Base-by-base conservation (phyloP, 257 asterid species). In the Linderniella brevidens region DNA sequence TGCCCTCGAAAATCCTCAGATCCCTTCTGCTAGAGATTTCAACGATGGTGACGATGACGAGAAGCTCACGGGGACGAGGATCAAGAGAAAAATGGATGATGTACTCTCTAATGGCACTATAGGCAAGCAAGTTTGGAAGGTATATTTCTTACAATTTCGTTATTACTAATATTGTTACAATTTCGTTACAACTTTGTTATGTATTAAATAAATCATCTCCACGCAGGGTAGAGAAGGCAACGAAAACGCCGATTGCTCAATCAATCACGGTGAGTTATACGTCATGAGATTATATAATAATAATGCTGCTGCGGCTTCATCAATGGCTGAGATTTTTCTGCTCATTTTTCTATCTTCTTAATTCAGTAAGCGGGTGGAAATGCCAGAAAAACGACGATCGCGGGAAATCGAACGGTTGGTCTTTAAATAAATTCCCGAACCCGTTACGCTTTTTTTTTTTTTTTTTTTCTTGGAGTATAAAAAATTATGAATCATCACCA, bases 111-210 rank as follows among this genome's bases (percentile, higher is more conserved):
- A 39, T 39, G 43, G 43, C 9, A 10, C 1, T 11, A 9, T 39
- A 10, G 43, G 43, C 13, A 39, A 39, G 9, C 43, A 39, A 39
- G 43, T 39, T 39, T 39, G 43, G 43, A 39, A 13, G 43, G 43
- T 39, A 39, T 13, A 10, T 11, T 39, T 39, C 15, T 39, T 39
- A 10, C 13, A 39, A 2, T 9, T 39, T 39, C 43, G 15, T 2
- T 10, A 8, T 6, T 37, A 37, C 11, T 6, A 6, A 37, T 37
- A 37, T 37, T 6, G 40, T 8, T 37, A 11, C 40, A 6, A 11
- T 37, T 37, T 37, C 40, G 8, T 8, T 37, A 37, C 8, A 37
- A 11, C 11, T 6, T 8, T 11, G 8, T 11, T 37, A 8, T 10
- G 9, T 39, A 11, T 25, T 25, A 25, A 25, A 25, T 39, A 39